phyloP scores from a whole-genome alignment of 192 early-diverging fungal species.

The Entrophospora sp. region DNA sequence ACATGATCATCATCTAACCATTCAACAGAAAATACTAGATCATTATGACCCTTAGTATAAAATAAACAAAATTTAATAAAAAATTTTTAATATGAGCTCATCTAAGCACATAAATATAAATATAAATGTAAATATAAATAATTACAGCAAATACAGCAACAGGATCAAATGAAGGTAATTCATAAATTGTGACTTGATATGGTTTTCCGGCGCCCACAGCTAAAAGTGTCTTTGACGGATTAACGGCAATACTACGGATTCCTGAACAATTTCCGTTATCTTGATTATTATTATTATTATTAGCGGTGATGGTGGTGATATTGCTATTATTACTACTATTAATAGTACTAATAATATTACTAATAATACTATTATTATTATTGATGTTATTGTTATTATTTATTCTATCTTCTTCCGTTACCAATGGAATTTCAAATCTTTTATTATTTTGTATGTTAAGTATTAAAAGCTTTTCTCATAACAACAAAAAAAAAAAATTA shows the following conservation, averaged over 20 bases:
- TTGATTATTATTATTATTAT: too few relatives aligned
- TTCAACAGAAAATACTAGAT: conserved; percentile 55
- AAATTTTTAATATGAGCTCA: not conserved
- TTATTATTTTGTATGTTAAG: conserved; percentile 29
- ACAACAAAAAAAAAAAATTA: not conserved
- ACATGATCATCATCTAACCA: conserved; percentile 51
- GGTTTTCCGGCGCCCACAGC: conserved; percentile 55
- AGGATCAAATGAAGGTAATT: conserved; percentile 48
- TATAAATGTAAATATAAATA: not conserved
- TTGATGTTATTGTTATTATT: not conserved
- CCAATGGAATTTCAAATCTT: conserved; percentile 29
- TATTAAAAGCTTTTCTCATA: conserved; percentile 27
- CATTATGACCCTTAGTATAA: conserved; percentile 42
- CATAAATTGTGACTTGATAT: conserved; percentile 50
- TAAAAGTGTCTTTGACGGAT: conserved; percentile 51
- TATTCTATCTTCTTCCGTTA: not conserved
- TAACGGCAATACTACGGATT: conserved; percentile 53
- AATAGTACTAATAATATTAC: not conserved
- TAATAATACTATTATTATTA: not conserved
- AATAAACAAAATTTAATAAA: too few relatives aligned
- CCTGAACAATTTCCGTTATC: conserved; percentile 40
- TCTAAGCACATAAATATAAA: not conserved
- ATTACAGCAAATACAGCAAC: conserved; percentile 35
- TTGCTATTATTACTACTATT: not conserved
- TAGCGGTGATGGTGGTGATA: not conserved